Evolutionary conservation across 805 yeast species (phyloP), one percentile per base, ranked within the genome.

Genomic region (Naumovozyma baii): DNA sequence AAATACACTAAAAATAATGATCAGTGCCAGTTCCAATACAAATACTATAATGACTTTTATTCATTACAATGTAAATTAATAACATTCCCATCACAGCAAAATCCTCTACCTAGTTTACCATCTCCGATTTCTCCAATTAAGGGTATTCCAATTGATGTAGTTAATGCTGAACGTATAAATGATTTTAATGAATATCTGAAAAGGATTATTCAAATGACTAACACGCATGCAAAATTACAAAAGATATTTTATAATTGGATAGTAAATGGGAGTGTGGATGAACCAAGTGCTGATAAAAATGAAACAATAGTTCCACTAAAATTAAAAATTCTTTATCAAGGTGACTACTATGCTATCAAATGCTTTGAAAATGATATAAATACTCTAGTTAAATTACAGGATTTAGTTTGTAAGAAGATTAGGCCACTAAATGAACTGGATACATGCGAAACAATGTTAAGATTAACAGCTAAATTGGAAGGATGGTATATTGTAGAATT

Each of bases 1-100:
- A 43, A 41, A n/a, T 28, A 22, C 10, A 45, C 46, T 35, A 40
- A 34, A 26, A 41, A 36, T 8, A 39, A 16, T 7, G n/a, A n/a
- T n/a, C n/a, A n/a, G n/a, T n/a, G n/a, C n/a, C n/a, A n/a, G n/a
- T n/a, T n/a, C n/a, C 38, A 47, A 19, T 33, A 41, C 20, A 40
- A 50, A 9, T 47, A 45, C 31, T 52, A 51, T 29, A 47, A 49
- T 16, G 52, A 52, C 34, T 52, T 52, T 36, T 54, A 52, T 36
- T 30, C 37, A 18, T 36, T 54, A 36, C 59, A 54, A 35, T 31
- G 43, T 10, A 38, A 42, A 35, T 15, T 52, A 33, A 17, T 48
- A 13, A 34, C 10, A 15, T 19, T 10, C 8, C 28, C 4, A 2
- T 16, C 38, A 3, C 12, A 16, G 7, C 28, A 16, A 16, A 33